Base-by-base conservation (phyloP, 805 yeast genomes). In the Debaryomyces hansenii region DNA sequence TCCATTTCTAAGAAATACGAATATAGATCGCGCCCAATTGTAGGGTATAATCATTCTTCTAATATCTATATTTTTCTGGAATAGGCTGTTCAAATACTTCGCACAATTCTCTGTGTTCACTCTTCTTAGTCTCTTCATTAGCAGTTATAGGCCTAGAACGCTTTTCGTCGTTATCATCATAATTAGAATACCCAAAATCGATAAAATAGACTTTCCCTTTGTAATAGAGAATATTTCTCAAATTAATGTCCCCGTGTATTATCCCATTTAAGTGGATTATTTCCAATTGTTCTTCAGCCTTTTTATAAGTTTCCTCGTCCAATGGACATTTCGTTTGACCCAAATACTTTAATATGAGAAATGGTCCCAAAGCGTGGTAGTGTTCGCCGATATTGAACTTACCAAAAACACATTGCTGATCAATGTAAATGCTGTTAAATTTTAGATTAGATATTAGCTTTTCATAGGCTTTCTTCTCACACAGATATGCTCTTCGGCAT, bases 331-430 rank as follows among this genome's bases (percentile, higher is more conserved):
- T 20, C 1, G 21, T 27, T 11, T n/a, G 29, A 4, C 20, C 31
- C 12, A 38, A n/a, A 27, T 38, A 38, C 20, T 27, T 14, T 14
- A 38, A 11, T 11, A 24, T 24, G 20, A 38, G 14, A 38, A 38
- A 38, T 24, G 41, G 41, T 1, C 41, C 41, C 33, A 38, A 12
- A 2, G 41, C 33, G 14, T 38, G 33, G 18, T 38, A 38, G 29
- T 38, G 18, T 12, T 38, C 20, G 14, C 33, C 41, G 18, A 38
- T 38, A 38, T 24, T 24, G 29, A 38, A 38, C 24, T 27, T 16
- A 9, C 33, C 41, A 38, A 38, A 38, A 15, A 38, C 33, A 9
- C 29, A n/a, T 9, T 24, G 5, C 14, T 38, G 32, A 4, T 38
- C 6, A 20, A 38, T 24, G n/a, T 24, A 38, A 6, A 38, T 12